phyloP scores from a whole-genome alignment of 176 grass and related monocot species.

The Triticum monococcum region DNA sequence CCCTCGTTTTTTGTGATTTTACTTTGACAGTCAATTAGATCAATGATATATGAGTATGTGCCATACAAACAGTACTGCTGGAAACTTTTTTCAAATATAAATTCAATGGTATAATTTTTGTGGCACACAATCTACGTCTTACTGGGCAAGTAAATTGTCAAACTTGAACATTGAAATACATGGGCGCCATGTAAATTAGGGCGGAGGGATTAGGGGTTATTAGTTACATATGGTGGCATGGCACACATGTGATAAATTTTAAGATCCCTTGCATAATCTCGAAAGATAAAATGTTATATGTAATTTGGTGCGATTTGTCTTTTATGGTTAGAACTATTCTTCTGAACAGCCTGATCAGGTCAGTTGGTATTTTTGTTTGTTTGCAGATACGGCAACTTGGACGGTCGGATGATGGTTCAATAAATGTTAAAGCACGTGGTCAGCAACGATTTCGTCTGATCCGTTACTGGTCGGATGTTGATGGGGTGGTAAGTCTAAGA shows the following conservation, averaged over 20 bases:
- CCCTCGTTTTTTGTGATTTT: not conserved
- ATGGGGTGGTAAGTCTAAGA: slow-evolving; percentile 64
- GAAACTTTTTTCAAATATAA: not conserved
- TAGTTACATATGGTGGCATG: not conserved
- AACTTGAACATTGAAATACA: not conserved
- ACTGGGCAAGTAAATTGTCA: not conserved
- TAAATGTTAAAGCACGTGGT: slow-evolving; percentile 89
- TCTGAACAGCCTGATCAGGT: not conserved
- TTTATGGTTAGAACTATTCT: slow-evolving; percentile 5
- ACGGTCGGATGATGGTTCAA: slow-evolving; percentile 57
- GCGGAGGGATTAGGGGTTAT: not conserved
- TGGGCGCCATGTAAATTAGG: too few relatives aligned
- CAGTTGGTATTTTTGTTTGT: slow-evolving; percentile 24
- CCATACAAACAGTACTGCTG: not conserved
- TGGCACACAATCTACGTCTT: not conserved
- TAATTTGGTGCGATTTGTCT: not conserved
- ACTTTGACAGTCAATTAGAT: not conserved
- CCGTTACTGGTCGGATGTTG: slow-evolving; percentile 65
- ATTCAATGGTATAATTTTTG: not conserved
- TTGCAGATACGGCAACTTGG: slow-evolving; percentile 75
- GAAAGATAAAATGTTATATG: not conserved
- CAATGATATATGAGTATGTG: not conserved
- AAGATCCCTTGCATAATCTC: not conserved
- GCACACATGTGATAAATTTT: not conserved
- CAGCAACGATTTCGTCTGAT: slow-evolving; percentile 81